These are phyloP conservation scores for Nicotiana undulata DNA, from an alignment of 257 asterid species.

Conservation along the genomic window DNA sequence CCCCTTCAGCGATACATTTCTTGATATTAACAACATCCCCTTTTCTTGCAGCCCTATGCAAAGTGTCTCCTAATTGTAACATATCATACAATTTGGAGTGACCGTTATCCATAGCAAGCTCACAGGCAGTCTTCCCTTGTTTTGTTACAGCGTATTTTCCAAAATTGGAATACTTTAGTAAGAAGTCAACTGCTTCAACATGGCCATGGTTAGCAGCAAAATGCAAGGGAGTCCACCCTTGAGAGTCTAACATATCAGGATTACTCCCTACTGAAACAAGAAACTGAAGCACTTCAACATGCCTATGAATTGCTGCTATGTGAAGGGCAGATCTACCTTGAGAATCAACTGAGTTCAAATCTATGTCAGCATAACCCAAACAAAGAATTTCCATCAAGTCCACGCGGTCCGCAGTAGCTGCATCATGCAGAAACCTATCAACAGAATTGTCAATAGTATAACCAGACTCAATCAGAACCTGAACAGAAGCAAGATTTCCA, in stretches of 20 bases:
- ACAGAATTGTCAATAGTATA: slow-evolving; percentile 15
- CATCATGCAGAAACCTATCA: slow-evolving; percentile 40
- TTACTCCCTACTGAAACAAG: slow-evolving; percentile 43
- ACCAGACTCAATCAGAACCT: slow-evolving; percentile 44
- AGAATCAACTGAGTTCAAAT: slow-evolving; percentile 34
- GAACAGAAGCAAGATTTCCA: slow-evolving; percentile 33
- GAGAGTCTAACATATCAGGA: slow-evolving; percentile 24
- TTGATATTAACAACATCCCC: slow-evolving; percentile 38
- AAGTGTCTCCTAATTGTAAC: slow-evolving; percentile 36
- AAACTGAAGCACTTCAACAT: slow-evolving; percentile 34
- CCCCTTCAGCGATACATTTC: slow-evolving; percentile 49
- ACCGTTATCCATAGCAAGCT: slow-evolving; percentile 41
- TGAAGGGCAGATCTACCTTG: slow-evolving; percentile 53
- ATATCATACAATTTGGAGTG: slow-evolving; percentile 31
- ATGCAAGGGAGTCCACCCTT: slow-evolving; percentile 59
- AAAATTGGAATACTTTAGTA: slow-evolving; percentile 27
- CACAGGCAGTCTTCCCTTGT: slow-evolving; percentile 53
- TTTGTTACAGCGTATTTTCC: slow-evolving; percentile 36
- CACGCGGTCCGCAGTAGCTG: slow-evolving; percentile 32
- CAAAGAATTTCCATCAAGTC: slow-evolving; percentile 54
- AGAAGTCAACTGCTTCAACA: slow-evolving; percentile 23
- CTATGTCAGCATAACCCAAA: slow-evolving; percentile 33
- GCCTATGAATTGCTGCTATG: slow-evolving; percentile 39
- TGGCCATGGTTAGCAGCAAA: slow-evolving; percentile 42
- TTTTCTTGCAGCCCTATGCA: slow-evolving; percentile 49